Evolutionary conservation across 2,329 filamentous ascomycete genomes (phyloP), one percentile per base, ranked within the genome.

Genomic region (Calonectria naviculata): DNA sequence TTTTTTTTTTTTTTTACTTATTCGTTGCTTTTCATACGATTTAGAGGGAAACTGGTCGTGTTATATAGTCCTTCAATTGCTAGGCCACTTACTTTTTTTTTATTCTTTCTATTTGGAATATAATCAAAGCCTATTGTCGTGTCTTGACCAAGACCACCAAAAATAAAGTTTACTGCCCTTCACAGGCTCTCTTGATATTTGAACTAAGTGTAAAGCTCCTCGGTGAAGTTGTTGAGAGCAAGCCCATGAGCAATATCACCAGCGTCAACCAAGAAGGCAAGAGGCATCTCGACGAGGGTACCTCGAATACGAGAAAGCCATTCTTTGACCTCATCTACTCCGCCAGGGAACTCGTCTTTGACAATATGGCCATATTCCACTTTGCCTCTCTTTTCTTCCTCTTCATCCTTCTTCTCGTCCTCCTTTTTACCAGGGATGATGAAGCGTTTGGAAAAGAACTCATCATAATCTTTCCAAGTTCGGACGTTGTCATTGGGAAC

Each of bases 361-460:
- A 98, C 93, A 2, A 97, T 94, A 84, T 98, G 96, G 0, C 95
- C 96, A 84, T 95, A 96, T 79, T 93, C 90, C 77, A 95, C 95
- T 81, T 90, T 90, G 31, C 88, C 86, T 65, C 86, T 84, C 71
- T 85, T 84, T 19, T 84, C 81, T 54, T 86, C 82, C 74, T 84
- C 80, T 68, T 78, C 77, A 15, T 91, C 89, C 83, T 86, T 83
- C 74, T 82, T 82, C 24, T 62, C 34, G 42, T 36, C 19, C 15
- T 68, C 78, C 17, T 86, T 84, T 75, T 82, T 83, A 34, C 86
- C 86, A 0, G 89, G 88, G 28, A 87, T 85, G 79, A 93, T 83
- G 81, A 95, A 95, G 82, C 92, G 87, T 29, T 87, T 84, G 38
- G 87, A 87, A 81, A 93, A 95, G 85, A 93, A 95, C 3, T 89